Percentiles rank a stretch among this genome's conserved stretches.
Evolutionary conservation across 768 basidiomycete species (phyloP).

Genomic region (Pulveroboletus sp.): DNA sequence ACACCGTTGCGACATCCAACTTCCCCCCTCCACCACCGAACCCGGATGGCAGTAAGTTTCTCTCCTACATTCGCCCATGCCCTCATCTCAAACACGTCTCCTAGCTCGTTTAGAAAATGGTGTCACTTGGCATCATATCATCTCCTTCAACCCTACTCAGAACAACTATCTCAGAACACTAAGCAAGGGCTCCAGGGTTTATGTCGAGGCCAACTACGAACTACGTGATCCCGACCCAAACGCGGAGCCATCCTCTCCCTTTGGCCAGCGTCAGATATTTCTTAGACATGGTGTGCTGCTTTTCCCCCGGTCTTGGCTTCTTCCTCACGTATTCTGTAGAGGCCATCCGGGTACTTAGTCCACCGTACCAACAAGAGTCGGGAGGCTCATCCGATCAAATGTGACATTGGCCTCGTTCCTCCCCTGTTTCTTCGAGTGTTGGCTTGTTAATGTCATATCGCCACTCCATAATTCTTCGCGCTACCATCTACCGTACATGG

Average conservation of each 20-base stretch:
- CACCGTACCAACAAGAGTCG: constrained; percentile 25
- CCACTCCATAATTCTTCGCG: not conserved
- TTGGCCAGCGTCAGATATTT: constrained; percentile 79
- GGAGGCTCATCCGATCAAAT: constrained; percentile 19
- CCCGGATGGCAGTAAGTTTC: constrained; percentile 54
- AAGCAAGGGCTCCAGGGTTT: constrained; percentile 69
- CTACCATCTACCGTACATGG: constrained; percentile 18
- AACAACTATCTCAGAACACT: constrained; percentile 63
- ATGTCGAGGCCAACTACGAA: constrained; percentile 76
- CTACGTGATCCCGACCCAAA: constrained; percentile 64
- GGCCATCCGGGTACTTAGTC: constrained; percentile 44
- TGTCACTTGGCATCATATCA: constrained; percentile 71
- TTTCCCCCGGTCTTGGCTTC: not conserved
- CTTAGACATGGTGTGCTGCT: constrained; percentile 62
- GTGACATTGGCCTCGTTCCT: constrained; percentile 1
- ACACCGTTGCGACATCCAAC: constrained; percentile 71
- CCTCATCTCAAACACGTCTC: not conserved
- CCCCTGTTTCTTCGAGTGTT: not conserved
- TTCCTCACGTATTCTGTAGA: constrained; percentile 37
- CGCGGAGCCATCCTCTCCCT: constrained; percentile 61
- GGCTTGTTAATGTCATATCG: constrained; percentile 1
- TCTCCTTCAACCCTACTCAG: constrained; percentile 63
- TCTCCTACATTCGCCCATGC: not conserved
- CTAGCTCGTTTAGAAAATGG: constrained; percentile 49
- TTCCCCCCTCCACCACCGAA: constrained; percentile 52